A percentile compares a stretch with the other conserved stretches of the same genome.
phyloP scores from a whole-genome alignment of 768 basidiomycete genomes.

The Omphalotus guepiniiformis region DNA sequence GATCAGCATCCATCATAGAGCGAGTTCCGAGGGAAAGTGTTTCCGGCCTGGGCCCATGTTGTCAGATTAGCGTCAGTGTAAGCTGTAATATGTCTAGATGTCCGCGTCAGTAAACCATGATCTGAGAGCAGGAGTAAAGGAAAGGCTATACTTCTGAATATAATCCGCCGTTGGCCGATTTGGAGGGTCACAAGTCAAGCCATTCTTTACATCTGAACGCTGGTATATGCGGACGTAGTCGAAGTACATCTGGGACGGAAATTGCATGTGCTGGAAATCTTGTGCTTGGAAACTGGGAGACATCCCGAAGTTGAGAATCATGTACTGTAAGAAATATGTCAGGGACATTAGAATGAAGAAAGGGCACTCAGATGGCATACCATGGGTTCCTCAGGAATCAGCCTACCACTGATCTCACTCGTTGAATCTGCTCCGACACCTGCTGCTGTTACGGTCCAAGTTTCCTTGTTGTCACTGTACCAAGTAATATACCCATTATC shows the following conservation, averaged over 20 bases:
- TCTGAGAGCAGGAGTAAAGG: background rate
- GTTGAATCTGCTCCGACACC: constrained; percentile 64
- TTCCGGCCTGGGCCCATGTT: constrained; percentile 76
- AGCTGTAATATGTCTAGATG: constrained; percentile 38
- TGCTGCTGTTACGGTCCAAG: constrained; percentile 69
- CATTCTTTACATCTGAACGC: constrained; percentile 61
- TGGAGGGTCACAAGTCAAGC: constrained; percentile 76
- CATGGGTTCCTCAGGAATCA: constrained; percentile 94
- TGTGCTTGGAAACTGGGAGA: constrained; percentile 70
- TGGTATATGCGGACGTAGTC: constrained; percentile 93
- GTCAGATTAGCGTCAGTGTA: constrained; percentile 84
- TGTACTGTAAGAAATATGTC: constrained; percentile 43
- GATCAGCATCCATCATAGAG: constrained; percentile 11
- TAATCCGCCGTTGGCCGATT: constrained; percentile 78
- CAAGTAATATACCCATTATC: constrained; percentile 80
- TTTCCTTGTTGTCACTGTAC: constrained; percentile 59
- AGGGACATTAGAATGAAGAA: background rate
- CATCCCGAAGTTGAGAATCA: constrained; percentile 85
- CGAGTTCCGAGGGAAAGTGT: constrained; percentile 67
- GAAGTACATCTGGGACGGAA: constrained; percentile 78
- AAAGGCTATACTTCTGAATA: constrained; percentile 50
- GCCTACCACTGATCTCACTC: constrained; percentile 55
- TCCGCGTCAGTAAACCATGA: constrained; percentile 3
- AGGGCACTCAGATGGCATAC: constrained; percentile 37
- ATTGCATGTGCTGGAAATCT: constrained; percentile 66